phyloP scores from a whole-genome alignment of 352 stramenopile species.

The Pythium volutum region DNA sequence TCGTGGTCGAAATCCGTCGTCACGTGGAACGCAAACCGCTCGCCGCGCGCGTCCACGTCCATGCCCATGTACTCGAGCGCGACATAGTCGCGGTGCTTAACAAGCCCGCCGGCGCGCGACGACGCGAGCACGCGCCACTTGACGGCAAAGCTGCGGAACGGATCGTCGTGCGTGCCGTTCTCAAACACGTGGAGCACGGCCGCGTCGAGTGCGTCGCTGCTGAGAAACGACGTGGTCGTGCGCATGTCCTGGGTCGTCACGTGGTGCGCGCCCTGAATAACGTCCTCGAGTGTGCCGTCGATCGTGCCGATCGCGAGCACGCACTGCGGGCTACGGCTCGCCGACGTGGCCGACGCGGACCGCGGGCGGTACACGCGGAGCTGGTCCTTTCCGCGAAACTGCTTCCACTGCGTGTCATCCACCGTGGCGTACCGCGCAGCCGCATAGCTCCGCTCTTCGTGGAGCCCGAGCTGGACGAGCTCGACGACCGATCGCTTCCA shows the following conservation, averaged over 20 bases:
- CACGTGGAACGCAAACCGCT: conserved; percentile 27
- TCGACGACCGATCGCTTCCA: conserved; percentile 19
- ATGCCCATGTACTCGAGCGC: conserved; percentile 30
- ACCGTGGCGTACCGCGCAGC: conserved; percentile 6
- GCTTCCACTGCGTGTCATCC: conserved; percentile 18
- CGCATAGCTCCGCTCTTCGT: conserved; percentile 8
- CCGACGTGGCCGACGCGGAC: neutral
- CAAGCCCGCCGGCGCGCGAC: neutral
- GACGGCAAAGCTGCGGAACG: conserved; percentile 24
- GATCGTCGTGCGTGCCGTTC: conserved; percentile 14
- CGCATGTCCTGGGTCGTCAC: conserved; percentile 25
- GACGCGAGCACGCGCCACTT: conserved; percentile 28
- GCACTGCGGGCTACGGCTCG: neutral
- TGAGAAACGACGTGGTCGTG: conserved; percentile 25
- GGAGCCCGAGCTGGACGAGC: conserved; percentile 13
- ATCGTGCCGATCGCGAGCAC: conserved; percentile 27
- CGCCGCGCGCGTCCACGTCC: conserved; percentile 8
- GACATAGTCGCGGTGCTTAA: conserved; percentile 25
- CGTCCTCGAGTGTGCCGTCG: conserved; percentile 29
- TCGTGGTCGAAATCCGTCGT: conserved; percentile 20
- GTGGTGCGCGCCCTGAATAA: conserved; percentile 26
- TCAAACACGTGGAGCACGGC: conserved; percentile 27
- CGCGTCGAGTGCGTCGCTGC: conserved; percentile 19
- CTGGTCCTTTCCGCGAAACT: conserved; percentile 19
- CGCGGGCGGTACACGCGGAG: conserved; percentile 25